These are phyloP conservation scores for Eremothecium cymbalariae DNA, from an alignment of 1,139 yeast genomes.

Conservation along the genomic window DNA sequence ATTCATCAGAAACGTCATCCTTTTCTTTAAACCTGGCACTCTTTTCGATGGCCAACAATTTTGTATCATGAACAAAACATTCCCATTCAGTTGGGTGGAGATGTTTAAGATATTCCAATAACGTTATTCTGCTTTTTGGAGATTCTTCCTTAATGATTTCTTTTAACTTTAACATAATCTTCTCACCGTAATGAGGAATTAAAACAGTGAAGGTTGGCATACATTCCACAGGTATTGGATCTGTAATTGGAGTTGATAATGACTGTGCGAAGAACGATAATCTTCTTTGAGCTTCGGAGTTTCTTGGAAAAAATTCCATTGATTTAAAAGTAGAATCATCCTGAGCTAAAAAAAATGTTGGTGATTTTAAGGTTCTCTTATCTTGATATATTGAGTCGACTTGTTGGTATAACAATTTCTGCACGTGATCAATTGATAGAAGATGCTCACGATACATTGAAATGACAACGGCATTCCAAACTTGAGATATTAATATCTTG, in stretches of 20 bases:
- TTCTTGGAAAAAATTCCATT: conserved; percentile 47
- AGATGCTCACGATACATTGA: conserved; percentile 74
- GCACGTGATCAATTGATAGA: conserved; percentile 63
- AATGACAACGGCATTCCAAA: conserved; percentile 74
- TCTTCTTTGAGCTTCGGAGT: conserved; percentile 75
- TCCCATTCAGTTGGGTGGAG: conserved; percentile 71
- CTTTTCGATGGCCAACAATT: conserved; percentile 34
- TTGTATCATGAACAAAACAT: conserved; percentile 60
- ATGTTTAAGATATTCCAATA: conserved; percentile 65
- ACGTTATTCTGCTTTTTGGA: conserved; percentile 50
- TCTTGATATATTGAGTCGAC: conserved; percentile 35
- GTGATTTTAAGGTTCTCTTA: conserved; percentile 42
- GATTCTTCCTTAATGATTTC: conserved; percentile 63
- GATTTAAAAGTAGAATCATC: conserved; percentile 69
- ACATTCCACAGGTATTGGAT: conserved; percentile 60
- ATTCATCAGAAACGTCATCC: conserved; percentile 12
- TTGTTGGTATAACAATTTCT: conserved; percentile 49
- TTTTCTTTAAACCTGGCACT: conserved; percentile 21
- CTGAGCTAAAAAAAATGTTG: conserved; percentile 65
- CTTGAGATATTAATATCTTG: conserved; percentile 49
- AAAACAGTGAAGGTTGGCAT: conserved; percentile 80
- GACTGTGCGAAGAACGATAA: conserved; percentile 86
- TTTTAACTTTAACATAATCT: conserved; percentile 51
- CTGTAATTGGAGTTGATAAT: conserved; percentile 66
- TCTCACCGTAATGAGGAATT: conserved; percentile 80